phyloP scores from a whole-genome alignment of 371 early-diverging fungal genomes.

The Nematocida sp. region DNA sequence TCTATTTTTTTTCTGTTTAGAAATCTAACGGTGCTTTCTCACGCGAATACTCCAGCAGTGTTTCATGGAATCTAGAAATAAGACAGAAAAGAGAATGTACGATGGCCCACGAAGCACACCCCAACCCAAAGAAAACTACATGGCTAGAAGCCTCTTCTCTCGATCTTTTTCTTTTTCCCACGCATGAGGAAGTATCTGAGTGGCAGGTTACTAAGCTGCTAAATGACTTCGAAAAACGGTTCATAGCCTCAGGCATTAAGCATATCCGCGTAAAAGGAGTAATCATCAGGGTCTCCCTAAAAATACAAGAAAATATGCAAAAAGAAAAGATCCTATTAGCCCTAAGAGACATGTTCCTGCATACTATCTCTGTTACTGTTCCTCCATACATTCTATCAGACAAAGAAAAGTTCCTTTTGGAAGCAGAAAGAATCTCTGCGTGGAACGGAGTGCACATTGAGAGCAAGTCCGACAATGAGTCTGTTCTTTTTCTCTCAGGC shows the following conservation, averaged over 20 bases:
- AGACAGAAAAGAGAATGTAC: too few species aligned
- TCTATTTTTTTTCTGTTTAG: neutral
- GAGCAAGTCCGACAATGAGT: neutral
- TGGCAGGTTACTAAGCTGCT: slow-evolving; percentile 29
- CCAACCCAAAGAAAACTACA: too few species aligned
- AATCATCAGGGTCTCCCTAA: slow-evolving; percentile 7
- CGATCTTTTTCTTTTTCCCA: slow-evolving; percentile 1
- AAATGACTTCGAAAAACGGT: slow-evolving; percentile 29
- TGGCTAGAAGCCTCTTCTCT: neutral
- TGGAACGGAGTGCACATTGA: slow-evolving; percentile 8
- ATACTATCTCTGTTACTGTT: neutral
- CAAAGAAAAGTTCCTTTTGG: slow-evolving; percentile 26
- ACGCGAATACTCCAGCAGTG: neutral
- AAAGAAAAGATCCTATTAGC: neutral
- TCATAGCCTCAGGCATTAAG: neutral
- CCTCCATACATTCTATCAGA: slow-evolving; percentile 27
- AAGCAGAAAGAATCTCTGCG: slow-evolving; percentile 11
- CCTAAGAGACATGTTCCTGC: neutral
- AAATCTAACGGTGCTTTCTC: neutral
- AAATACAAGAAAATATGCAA: neutral
- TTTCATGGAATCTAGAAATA: slow-evolving; percentile 26
- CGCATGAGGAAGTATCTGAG: neutral
- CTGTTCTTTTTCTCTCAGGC: slow-evolving; percentile 21
- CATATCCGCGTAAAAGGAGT: slow-evolving; percentile 1
- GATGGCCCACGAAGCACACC: too few species aligned